phyloP scores from a whole-genome alignment of 179 eudicot genomes.

The Sideroxylon spinosum region DNA sequence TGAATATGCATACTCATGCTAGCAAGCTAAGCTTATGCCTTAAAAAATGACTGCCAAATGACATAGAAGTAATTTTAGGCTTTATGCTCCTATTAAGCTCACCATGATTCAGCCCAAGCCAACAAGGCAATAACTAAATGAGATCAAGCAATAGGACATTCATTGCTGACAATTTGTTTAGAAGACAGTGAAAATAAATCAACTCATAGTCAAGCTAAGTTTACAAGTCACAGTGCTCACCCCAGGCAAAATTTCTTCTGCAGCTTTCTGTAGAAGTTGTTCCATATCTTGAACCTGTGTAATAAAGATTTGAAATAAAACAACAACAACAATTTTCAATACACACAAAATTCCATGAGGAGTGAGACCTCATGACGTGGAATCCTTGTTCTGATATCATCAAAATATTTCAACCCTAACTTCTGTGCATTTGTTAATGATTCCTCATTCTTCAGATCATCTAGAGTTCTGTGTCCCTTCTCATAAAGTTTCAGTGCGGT shows the following conservation, averaged over 20 bases:
- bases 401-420: slow-evolving; percentile 81
- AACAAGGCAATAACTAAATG: background rate
- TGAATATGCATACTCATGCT: background rate
- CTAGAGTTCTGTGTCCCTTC: slow-evolving; percentile 73
- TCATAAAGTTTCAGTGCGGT: slow-evolving; percentile 88
- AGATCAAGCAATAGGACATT: background rate
- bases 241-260: slow-evolving; percentile 75
- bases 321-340: background rate
- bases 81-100: background rate
- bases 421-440: slow-evolving; percentile 66
- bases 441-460: slow-evolving; percentile 69
- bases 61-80: background rate
- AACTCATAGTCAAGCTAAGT: background rate
- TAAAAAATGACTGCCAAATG: background rate
- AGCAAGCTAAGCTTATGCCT: background rate
- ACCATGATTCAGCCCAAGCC: background rate
- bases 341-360: slow-evolving; percentile 7
- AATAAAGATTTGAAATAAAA: slow-evolving; percentile 1
- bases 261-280: slow-evolving; percentile 57
- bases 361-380: slow-evolving; percentile 79
- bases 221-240: slow-evolving; percentile 35
- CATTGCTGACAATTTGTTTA: background rate
- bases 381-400: slow-evolving; percentile 88
- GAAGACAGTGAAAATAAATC: slow-evolving; percentile 3
- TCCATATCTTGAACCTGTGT: slow-evolving; percentile 85